These are phyloP conservation scores for Ustilago shanxiensis DNA, from an alignment of 1,284 basidiomycete genomes.

Conservation along the genomic window DNA sequence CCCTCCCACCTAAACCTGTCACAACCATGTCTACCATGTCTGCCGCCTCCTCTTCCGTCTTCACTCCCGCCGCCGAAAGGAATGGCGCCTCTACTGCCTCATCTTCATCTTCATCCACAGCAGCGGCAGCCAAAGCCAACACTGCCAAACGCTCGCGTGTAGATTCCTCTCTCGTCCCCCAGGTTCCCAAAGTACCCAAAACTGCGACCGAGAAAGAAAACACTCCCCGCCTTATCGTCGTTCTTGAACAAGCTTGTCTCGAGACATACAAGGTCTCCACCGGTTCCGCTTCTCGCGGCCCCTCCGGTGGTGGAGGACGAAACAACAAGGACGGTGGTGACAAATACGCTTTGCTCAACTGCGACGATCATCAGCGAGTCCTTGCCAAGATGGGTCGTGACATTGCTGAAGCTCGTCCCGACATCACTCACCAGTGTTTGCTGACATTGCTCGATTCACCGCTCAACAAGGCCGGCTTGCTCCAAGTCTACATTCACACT, in stretches of 20 bases:
- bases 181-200: conserved; percentile 67
- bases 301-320: conserved; percentile 63
- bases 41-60: conserved; percentile 12
- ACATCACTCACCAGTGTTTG: conserved; percentile 99
- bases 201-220: conserved; percentile 62
- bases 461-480: conserved; percentile 93
- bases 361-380: conserved; percentile 98
- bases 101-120: conserved; percentile 22
- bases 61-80: background rate
- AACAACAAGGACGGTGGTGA: conserved; percentile 72
- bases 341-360: conserved; percentile 97
- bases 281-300: conserved; percentile 70
- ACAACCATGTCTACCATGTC: conserved; percentile 34
- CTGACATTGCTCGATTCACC: conserved; percentile 97
- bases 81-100: conserved; percentile 1
- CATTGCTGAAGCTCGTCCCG: conserved; percentile 96
- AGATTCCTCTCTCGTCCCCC: conserved; percentile 65
- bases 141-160: conserved; percentile 60
- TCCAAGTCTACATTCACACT: conserved; percentile 99
- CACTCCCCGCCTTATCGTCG: conserved; percentile 78
- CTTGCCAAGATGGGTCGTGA: conserved; percentile 97
- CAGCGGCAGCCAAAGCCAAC: conserved; percentile 39
- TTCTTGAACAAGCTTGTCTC: conserved; percentile 92
- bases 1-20: conserved; percentile 59
- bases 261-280: conserved; percentile 90